These are phyloP conservation scores for Coemansia sp. DNA, from an alignment of 192 early-diverging fungal genomes.

Conservation along the genomic window DNA sequence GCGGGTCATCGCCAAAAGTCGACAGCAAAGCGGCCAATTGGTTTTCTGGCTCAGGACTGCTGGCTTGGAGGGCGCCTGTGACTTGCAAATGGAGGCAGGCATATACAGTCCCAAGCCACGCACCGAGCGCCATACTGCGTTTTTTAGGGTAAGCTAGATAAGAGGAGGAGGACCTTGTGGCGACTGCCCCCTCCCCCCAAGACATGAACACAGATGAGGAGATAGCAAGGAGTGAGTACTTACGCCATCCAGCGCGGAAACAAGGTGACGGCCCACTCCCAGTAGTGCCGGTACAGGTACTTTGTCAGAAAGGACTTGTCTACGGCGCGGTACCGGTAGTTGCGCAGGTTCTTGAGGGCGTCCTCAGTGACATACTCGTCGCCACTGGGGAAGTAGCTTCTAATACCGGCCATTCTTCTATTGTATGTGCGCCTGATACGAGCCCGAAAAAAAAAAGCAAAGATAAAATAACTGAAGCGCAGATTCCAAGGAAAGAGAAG, in stretches of 20 bases:
- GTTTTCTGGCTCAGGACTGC: too few relatives aligned
- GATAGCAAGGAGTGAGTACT: conserved; percentile 45
- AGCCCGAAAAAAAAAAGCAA: not conserved
- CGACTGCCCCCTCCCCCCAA: too few relatives aligned
- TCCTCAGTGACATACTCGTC: conserved; percentile 69
- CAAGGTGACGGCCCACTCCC: conserved; percentile 85
- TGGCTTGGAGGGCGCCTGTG: not conserved
- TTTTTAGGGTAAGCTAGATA: not conserved
- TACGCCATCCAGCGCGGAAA: conserved; percentile 96
- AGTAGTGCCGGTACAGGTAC: conserved; percentile 85
- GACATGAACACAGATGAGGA: not conserved
- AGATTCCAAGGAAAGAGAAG: conserved; percentile 4
- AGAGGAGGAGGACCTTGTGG: conserved; percentile 1
- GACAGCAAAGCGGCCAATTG: too few relatives aligned
- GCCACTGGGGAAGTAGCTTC: conserved; percentile 48
- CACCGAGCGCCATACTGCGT: not conserved
- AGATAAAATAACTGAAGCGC: conserved; percentile 3
- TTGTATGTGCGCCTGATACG: conserved; percentile 2
- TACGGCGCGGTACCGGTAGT: conserved; percentile 79
- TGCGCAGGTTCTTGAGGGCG: conserved; percentile 69
- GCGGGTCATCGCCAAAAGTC: not conserved
- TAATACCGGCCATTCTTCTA: conserved; percentile 26
- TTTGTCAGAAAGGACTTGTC: conserved; percentile 85
- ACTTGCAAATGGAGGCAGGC: not conserved
- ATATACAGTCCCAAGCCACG: not conserved